A percentile compares a stretch with the other conserved stretches of the same genome.
These are phyloP conservation scores for Phytophthora litchii DNA, from an alignment of 352 stramenopile species.

Conservation along the genomic window DNA sequence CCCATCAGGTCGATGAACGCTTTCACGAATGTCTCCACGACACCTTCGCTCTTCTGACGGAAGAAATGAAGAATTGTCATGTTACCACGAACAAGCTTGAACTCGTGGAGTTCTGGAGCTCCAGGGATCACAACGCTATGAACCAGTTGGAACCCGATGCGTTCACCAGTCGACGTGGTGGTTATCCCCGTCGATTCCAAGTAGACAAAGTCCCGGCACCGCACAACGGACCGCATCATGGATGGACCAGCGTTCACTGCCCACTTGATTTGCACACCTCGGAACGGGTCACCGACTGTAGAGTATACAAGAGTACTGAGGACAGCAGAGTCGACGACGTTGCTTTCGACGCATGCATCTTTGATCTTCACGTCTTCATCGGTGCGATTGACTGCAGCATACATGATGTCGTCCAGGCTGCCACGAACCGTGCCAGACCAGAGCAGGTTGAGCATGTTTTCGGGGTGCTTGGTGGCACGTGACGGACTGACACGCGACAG, in stretches of 20 bases:
- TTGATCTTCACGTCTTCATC: slow-evolving; percentile 38
- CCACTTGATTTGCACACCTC: slow-evolving; percentile 54
- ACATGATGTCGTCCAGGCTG: slow-evolving; percentile 54
- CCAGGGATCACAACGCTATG: slow-evolving; percentile 38
- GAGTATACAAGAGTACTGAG: slow-evolving; percentile 45
- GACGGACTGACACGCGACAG: slow-evolving; percentile 26
- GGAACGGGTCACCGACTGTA: slow-evolving; percentile 47
- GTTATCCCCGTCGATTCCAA: slow-evolving; percentile 58
- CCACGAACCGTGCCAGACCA: slow-evolving; percentile 46
- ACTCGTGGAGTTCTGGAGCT: slow-evolving; percentile 35
- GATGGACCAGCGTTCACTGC: slow-evolving; percentile 51
- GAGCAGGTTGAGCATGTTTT: slow-evolving; percentile 40
- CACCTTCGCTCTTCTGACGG: slow-evolving; percentile 39
- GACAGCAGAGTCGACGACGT: slow-evolving; percentile 52
- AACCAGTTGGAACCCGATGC: slow-evolving; percentile 46
- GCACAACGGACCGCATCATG: slow-evolving; percentile 52
- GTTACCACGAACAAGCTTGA: slow-evolving; percentile 56
- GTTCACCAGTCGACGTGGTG: slow-evolving; percentile 42
- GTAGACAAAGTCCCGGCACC: slow-evolving; percentile 61
- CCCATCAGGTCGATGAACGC: slow-evolving; percentile 45
- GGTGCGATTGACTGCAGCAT: slow-evolving; percentile 30
- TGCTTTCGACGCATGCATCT: slow-evolving; percentile 38
- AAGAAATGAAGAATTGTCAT: slow-evolving; percentile 62
- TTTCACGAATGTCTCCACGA: slow-evolving; percentile 50
- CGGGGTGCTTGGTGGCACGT: slow-evolving; percentile 4